These are phyloP conservation scores for Botryosphaeria agaves DNA, from an alignment of 2,329 filamentous ascomycete genomes.

Conservation along the genomic window DNA sequence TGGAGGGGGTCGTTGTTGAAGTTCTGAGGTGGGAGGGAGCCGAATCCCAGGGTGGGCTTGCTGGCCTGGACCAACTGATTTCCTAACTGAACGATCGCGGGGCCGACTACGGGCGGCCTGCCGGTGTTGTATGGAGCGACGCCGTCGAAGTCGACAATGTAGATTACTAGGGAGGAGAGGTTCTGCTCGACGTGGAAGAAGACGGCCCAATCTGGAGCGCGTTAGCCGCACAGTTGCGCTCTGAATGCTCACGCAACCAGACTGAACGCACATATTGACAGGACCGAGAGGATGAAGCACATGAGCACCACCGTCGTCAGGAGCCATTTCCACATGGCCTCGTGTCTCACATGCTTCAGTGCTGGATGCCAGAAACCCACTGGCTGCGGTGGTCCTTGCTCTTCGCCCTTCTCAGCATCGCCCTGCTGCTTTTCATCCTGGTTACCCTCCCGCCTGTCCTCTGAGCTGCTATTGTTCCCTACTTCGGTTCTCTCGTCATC, in stretches of 20 bases:
- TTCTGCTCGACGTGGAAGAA: conserved; percentile 35
- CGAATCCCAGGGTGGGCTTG: conserved; percentile 31
- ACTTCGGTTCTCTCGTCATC: too few relatives aligned
- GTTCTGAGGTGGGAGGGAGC: conserved; percentile 26
- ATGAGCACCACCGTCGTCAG: conserved; percentile 32
- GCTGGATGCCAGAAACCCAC: conserved; percentile 30
- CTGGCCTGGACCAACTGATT: conserved; percentile 23
- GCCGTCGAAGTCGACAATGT: conserved; percentile 47
- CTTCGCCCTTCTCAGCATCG: conserved; percentile 2
- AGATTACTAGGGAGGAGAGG: conserved; percentile 30
- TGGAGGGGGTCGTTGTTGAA: conserved; percentile 38
- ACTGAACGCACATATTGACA: conserved; percentile 31
- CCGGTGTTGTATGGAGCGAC: conserved; percentile 31
- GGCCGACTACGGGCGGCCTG: conserved; percentile 37
- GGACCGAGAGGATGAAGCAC: conserved; percentile 35
- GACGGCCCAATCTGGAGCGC: conserved; percentile 32
- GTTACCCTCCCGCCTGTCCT: too few relatives aligned
- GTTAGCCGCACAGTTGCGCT: background rate
- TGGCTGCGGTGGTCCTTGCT: conserved; percentile 10
- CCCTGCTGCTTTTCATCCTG: conserved; percentile 2
- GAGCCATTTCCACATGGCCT: conserved; percentile 23
- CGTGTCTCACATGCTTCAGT: conserved; percentile 20
- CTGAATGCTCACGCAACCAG: background rate
- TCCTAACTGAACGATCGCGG: conserved; percentile 29
- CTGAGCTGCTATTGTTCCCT: too few relatives aligned